Conservation (phyloP, 1,284 basidiomycete genomes). For the Malassezia arunalokei region DNA sequence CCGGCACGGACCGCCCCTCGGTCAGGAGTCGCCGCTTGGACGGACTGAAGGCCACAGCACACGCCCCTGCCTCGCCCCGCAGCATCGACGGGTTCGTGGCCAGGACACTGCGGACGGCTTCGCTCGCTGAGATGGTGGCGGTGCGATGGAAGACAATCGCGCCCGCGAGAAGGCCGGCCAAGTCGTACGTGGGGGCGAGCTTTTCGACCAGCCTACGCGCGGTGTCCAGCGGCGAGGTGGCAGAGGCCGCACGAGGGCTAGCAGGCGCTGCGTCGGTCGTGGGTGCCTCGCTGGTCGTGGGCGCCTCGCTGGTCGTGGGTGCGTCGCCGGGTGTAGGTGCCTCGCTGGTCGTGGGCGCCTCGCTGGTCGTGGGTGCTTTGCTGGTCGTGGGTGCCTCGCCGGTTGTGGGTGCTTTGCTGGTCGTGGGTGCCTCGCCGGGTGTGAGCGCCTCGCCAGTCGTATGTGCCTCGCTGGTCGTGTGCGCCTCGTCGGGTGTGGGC, state of each 20-base stretch:
- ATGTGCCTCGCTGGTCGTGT: neutral
- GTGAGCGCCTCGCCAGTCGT: neutral
- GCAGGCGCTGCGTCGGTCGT: neutral
- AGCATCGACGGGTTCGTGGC: slow-evolving; percentile 34
- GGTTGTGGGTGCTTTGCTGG: neutral
- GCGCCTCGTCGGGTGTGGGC: neutral
- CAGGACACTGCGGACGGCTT: slow-evolving; percentile 38
- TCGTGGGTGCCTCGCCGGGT: neutral
- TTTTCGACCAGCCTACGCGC: slow-evolving; percentile 19
- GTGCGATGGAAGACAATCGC: slow-evolving; percentile 45
- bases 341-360: neutral
- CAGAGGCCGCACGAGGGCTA: neutral
- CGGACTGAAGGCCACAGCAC: slow-evolving; percentile 22
- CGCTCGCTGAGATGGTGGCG: slow-evolving; percentile 39
- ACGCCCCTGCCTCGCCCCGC: slow-evolving; percentile 34
- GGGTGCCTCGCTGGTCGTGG: no score
- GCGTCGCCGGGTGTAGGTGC: neutral
- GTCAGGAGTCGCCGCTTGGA: slow-evolving; percentile 19
- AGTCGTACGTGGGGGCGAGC: slow-evolving; percentile 38
- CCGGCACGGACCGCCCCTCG: slow-evolving; percentile 4
- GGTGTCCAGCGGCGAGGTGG: neutral
- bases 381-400: neutral
- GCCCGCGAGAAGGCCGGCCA: slow-evolving; percentile 39
- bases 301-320: neutral
- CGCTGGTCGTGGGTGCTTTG: neutral